Conservation (phyloP, 2,329 filamentous ascomycete genomes). For the Fusarium floridanum region DNA sequence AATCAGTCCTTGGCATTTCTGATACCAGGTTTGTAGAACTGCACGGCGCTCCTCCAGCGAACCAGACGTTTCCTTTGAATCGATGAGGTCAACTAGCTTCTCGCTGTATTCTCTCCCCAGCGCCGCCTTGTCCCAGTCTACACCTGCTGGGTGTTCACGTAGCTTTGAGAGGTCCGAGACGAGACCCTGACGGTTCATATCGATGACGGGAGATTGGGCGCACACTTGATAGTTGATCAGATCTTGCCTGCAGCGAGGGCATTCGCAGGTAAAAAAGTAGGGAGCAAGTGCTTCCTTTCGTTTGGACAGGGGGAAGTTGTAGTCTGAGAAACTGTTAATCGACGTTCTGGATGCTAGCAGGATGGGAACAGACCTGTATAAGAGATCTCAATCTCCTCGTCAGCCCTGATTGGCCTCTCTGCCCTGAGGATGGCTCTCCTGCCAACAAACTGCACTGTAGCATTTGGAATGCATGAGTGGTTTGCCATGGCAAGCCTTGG, state of each 20-base stretch:
- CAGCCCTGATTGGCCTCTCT: slow-evolving; percentile 60
- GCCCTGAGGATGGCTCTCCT: slow-evolving; percentile 65
- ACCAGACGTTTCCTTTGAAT: slow-evolving; percentile 40
- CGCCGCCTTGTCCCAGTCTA: slow-evolving; percentile 28
- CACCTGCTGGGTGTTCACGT: slow-evolving; percentile 45
- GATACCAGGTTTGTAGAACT: slow-evolving; percentile 40
- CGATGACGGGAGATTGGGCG: slow-evolving; percentile 54
- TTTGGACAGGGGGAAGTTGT: slow-evolving; percentile 58
- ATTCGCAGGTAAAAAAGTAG: slow-evolving; percentile 68
- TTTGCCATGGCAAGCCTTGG: slow-evolving; percentile 70
- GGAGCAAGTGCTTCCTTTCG: slow-evolving; percentile 59
- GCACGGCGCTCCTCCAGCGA: slow-evolving; percentile 45
- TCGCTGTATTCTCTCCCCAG: slow-evolving; percentile 35
- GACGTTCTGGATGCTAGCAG: not conserved
- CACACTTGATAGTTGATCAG: slow-evolving; percentile 68
- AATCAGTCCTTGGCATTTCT: slow-evolving; percentile 42
- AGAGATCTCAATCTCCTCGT: slow-evolving; percentile 71
- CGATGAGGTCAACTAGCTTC: slow-evolving; percentile 48
- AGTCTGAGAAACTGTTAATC: slow-evolving; percentile 54
- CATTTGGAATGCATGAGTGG: slow-evolving; percentile 73
- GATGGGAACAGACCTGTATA: slow-evolving; percentile 65
- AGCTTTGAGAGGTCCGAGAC: slow-evolving; percentile 54
- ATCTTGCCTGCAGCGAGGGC: slow-evolving; percentile 63
- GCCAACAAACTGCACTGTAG: slow-evolving; percentile 67
- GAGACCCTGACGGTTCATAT: slow-evolving; percentile 61